phyloP scores from a whole-genome alignment of 2,329 filamentous ascomycete genomes.

The Sarocladium kiliense region DNA sequence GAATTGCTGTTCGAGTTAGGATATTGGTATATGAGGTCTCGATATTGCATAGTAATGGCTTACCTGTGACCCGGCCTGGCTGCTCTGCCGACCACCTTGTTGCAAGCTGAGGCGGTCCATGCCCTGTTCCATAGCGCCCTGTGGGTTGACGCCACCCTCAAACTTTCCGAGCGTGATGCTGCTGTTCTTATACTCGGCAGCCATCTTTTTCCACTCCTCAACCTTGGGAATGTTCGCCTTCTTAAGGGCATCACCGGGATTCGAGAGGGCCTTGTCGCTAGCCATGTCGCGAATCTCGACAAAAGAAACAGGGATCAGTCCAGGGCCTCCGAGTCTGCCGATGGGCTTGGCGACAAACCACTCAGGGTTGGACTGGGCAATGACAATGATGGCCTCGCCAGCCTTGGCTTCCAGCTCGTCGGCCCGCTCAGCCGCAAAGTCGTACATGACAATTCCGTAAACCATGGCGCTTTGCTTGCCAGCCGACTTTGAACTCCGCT shows the following conservation, averaged over 20 bases:
- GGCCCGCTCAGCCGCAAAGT: conserved; percentile 91
- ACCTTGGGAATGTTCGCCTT: conserved; percentile 89
- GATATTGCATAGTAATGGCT: conserved; percentile 21
- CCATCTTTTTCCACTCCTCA: conserved; percentile 99
- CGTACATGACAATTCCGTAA: conserved; percentile 94
- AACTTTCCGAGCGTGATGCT: conserved; percentile 95
- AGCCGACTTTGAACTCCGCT: conserved; percentile 46
- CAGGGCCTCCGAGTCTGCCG: conserved; percentile 88
- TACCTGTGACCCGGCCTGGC: conserved; percentile 44
- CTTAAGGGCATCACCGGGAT: conserved; percentile 79
- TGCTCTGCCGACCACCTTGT: conserved; percentile 46
- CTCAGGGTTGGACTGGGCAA: conserved; percentile 95
- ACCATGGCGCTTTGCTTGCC: conserved; percentile 74
- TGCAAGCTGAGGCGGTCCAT: conserved; percentile 76
- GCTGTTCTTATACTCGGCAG: conserved; percentile 97
- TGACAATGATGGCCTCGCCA: conserved; percentile 95
- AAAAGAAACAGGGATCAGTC: conserved; percentile 92
- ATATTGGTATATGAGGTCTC: neutral
- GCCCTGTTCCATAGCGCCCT: conserved; percentile 52
- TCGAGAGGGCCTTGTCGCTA: conserved; percentile 73
- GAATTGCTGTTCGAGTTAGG: neutral
- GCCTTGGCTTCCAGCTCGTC: conserved; percentile 94
- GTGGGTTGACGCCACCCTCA: conserved; percentile 38
- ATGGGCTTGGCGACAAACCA: conserved; percentile 99
- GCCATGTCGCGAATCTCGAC: conserved; percentile 95